phyloP scores from a whole-genome alignment of 2,329 filamentous ascomycete species.

The Cytospora piceae region DNA sequence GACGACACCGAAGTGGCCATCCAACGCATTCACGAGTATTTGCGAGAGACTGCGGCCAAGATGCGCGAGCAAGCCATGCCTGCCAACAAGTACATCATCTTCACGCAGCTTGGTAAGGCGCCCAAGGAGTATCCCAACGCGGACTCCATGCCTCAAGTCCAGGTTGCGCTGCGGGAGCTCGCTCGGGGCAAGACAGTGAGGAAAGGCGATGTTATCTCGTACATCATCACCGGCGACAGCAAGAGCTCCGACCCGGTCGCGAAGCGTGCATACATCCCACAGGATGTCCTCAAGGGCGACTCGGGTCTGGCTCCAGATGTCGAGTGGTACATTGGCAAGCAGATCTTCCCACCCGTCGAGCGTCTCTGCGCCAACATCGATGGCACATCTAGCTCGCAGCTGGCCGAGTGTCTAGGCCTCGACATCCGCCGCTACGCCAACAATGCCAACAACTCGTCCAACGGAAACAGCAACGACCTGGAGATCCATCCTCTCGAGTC shows the following conservation, averaged over 20 bases:
- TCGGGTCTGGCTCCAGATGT: slow-evolving; percentile 81
- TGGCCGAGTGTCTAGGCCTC: slow-evolving; percentile 92
- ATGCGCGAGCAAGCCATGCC: slow-evolving; percentile 83
- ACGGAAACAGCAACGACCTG: slow-evolving; percentile 56
- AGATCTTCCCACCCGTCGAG: slow-evolving; percentile 97
- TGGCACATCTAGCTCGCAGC: slow-evolving; percentile 85
- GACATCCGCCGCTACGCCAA: slow-evolving; percentile 80
- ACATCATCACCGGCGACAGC: slow-evolving; percentile 83
- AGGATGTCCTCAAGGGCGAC: slow-evolving; percentile 80
- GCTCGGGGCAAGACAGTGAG: slow-evolving; percentile 85
- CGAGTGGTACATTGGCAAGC: slow-evolving; percentile 98
- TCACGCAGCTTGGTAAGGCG: slow-evolving; percentile 93
- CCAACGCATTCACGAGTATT: slow-evolving; percentile 88
- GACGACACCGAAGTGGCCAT: slow-evolving; percentile 89
- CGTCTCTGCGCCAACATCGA: slow-evolving; percentile 94
- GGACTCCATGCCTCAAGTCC: slow-evolving; percentile 94
- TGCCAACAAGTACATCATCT: slow-evolving; percentile 91
- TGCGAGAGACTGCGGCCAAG: slow-evolving; percentile 79
- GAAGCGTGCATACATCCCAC: slow-evolving; percentile 85
- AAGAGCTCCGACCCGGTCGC: slow-evolving; percentile 71
- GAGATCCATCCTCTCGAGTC: slow-evolving; percentile 92
- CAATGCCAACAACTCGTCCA: slow-evolving; percentile 52
- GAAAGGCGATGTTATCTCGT: slow-evolving; percentile 94
- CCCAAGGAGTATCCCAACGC: slow-evolving; percentile 94
- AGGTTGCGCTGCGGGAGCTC: slow-evolving; percentile 88